Base-by-base conservation (phyloP, 1,139 yeast genomes). In the Debaryomyces sp. region DNA sequence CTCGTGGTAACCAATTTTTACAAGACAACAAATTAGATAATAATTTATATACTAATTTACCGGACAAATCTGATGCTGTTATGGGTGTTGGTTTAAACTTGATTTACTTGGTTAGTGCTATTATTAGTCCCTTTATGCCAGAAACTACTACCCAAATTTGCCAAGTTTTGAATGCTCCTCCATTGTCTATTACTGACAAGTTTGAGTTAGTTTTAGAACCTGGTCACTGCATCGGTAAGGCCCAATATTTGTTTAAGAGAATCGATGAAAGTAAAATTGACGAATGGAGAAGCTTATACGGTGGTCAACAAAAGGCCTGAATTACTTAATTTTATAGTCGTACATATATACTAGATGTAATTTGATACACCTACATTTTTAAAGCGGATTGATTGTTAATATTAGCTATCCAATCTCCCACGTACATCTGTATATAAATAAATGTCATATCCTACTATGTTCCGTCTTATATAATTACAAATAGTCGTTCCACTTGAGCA, bases 21-120 rank as follows among this genome's bases (percentile, higher is more conserved):
- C 99, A 94, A 74, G 98, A 92, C 48, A 91, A 92, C 76, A 92
- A 91, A 72, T 80, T 94, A 61, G 98, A 92, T 70, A 94, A 94
- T 77, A 78, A 89, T 24, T 78, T 92, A 58, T 89, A 85, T 68
- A 82, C 84, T 50, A 83, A 89, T 62, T 68, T 71, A 46, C 96
- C 97, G 33, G 89, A 80, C 36, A 85, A 83, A 64, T 83, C 96
- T 17, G 97, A 92, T 64, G 96, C 97, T 1, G 96, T 94, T 47
- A 89, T 94, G 47, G 96, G 89, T 53, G 88, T 90, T 49, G 98
- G 96, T 49, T 77, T 94, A 69, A 94, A 94, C 71, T 78, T 94
- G 65, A 84, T 92, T 46, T 92, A 91, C 71, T 73, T 91, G 58
- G 84, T 94, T 24, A 82, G 94, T 47, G 85, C 97, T 1, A 69